phyloP scores from a whole-genome alignment of 495 filamentous ascomycete genomes.

The Xylaria intraflava region DNA sequence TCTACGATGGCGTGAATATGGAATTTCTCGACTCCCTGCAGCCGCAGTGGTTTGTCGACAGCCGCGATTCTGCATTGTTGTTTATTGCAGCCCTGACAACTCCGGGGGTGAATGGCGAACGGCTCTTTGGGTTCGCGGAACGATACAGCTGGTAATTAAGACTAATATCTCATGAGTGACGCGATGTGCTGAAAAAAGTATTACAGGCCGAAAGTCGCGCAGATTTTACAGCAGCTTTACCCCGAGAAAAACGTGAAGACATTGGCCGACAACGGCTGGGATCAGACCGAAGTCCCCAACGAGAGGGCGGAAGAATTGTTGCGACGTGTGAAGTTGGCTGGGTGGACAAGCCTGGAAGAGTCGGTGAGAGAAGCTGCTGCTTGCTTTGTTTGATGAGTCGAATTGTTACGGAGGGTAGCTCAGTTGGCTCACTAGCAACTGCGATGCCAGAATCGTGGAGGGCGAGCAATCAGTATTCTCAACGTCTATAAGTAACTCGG shows the following conservation, averaged over 20 bases:
- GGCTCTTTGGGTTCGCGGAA: constrained; percentile 27
- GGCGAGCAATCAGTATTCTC: too few species aligned
- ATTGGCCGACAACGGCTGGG: constrained; percentile 25
- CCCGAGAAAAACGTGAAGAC: constrained; percentile 22
- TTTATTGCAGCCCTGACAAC: constrained; percentile 27
- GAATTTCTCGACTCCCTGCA: constrained; percentile 15
- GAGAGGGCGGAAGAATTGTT: constrained; percentile 24
- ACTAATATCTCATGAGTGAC: neutral
- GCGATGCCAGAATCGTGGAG: neutral
- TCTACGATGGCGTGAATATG: constrained; percentile 24
- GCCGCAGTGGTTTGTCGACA: constrained; percentile 32
- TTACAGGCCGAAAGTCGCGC: constrained; percentile 15
- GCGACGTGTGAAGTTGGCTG: constrained; percentile 19
- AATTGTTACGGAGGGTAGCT: neutral
- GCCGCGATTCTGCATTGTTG: constrained; percentile 22
- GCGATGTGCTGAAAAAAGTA: neutral
- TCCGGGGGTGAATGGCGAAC: constrained; percentile 24
- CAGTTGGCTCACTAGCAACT: neutral
- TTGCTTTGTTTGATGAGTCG: neutral
- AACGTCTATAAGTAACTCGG: too few species aligned
- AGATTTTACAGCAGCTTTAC: constrained; percentile 25
- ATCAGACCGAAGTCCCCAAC: constrained; percentile 28
- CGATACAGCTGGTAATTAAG: constrained; percentile 23
- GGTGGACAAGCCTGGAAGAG: constrained; percentile 30
- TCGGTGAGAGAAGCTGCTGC: constrained; percentile 21